Evolutionary conservation across 768 basidiomycete species (phyloP), one percentile per base, ranked within the genome.

Genomic region (Tulasnella calospora): DNA sequence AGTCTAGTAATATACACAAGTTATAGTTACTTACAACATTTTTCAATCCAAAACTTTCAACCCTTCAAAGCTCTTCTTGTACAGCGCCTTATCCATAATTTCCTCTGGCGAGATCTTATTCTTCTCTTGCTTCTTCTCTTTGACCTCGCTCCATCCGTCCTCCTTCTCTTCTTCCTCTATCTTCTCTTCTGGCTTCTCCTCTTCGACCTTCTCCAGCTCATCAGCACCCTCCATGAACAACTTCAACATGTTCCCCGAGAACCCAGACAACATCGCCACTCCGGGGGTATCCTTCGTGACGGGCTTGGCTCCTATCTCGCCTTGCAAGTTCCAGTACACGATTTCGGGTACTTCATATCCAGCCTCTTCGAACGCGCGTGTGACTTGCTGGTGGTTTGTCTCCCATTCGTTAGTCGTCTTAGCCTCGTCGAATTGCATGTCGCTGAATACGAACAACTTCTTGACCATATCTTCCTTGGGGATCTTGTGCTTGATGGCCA

Each of bases 281-380:
- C 92, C 92, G 82, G 87, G 85, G 82, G 85, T 84, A 41, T 90
- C 87, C 27, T 85, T 86, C 71, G 85, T 84, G 36, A 89, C 89
- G 67, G 91, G 90, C 12, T 84, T 84, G 71, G 87, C 86, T 35
- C 79, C 61, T 40, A 80, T 79, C 27, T 78, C 77, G 19, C 69
- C 74, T 76, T 82, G 78, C 0, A 93, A 83, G 82, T 93, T 86
- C 92, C 92, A 93, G 82, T 88, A 93, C 46, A 93, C 90, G 73
- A 94, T 86, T 84, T 93, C 87, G 23, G 92, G 92, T 36, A 93
- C 83, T 79, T 91, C 89, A 81, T 93, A 93, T 78, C 92, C 92
- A 6, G 89, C 90, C 79, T 86, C 83, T 70, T 82, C 81, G 80
- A 90, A 94, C 81, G 86, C 89, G 78, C 84, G 82, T 82, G 86